A percentile compares a stretch with the other conserved stretches of the same genome.
Conservation (phyloP, 2,329 filamentous ascomycete genomes). For the Epichloe sp. region DNA sequence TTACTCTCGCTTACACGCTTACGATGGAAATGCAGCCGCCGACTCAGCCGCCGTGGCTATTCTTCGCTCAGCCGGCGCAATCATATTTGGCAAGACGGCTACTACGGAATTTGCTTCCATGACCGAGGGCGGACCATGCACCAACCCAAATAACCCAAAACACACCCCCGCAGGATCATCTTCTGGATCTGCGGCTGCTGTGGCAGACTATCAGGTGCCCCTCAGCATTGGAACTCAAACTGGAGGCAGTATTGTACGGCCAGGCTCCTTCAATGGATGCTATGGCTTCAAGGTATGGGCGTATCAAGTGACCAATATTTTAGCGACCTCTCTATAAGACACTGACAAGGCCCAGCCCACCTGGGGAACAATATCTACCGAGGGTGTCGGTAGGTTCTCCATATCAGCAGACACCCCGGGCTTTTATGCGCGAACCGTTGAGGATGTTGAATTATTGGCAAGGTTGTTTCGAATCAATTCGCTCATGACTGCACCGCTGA, state of each 20-base stretch:
- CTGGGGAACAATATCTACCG: conserved; percentile 47
- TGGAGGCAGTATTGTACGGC: conserved; percentile 49
- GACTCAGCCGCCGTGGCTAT: conserved; percentile 40
- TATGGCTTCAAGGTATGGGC: conserved; percentile 41
- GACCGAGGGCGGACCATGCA: conserved; percentile 38
- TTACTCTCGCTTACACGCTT: conserved; percentile 39
- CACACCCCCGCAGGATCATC: conserved; percentile 58
- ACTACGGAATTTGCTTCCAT: conserved; percentile 54
- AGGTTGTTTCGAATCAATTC: conserved; percentile 40
- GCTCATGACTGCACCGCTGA: conserved; percentile 20
- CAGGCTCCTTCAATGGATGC: conserved; percentile 50
- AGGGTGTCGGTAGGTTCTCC: conserved; percentile 47
- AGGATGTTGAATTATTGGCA: conserved; percentile 43
- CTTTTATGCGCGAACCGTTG: conserved; percentile 42
- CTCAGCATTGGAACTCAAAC: conserved; percentile 53
- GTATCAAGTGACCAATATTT: not conserved
- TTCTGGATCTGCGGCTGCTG: conserved; percentile 51
- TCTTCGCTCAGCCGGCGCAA: conserved; percentile 39
- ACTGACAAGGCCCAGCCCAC: conserved; percentile 30
- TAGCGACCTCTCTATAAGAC: not conserved
- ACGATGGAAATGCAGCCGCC: conserved; percentile 27
- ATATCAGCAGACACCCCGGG: conserved; percentile 50
- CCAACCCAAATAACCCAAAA: conserved; percentile 51
- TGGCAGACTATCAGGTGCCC: conserved; percentile 50
- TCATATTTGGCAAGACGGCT: conserved; percentile 37